phyloP scores from a whole-genome alignment of 1,284 basidiomycete genomes.

The Papiliotrema terrestris region DNA sequence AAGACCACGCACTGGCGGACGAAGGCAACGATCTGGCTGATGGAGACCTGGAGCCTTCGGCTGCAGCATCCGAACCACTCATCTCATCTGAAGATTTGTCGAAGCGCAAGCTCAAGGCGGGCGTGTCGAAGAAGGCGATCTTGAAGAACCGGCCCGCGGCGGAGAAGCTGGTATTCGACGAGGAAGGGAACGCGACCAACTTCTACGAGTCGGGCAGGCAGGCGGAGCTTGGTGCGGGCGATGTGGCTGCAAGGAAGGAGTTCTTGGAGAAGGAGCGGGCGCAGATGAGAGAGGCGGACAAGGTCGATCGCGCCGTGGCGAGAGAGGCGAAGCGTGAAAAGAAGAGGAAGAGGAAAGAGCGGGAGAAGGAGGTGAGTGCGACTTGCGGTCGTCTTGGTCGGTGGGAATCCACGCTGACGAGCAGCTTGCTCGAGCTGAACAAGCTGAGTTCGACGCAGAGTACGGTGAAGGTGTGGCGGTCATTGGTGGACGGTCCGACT shows the following conservation, averaged over 20 bases:
- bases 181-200: constrained; percentile 72
- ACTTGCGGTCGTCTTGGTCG: neutral
- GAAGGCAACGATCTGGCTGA: constrained; percentile 25
- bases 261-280: constrained; percentile 71
- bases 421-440: neutral
- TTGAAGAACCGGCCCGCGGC: constrained; percentile 61
- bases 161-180: constrained; percentile 74
- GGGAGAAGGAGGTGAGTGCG: constrained; percentile 61
- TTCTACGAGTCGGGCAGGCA: constrained; percentile 71
- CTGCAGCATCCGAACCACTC: constrained; percentile 18
- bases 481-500: constrained; percentile 17
- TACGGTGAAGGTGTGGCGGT: constrained; percentile 17
- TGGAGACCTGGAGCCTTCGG: constrained; percentile 50
- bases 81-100: constrained; percentile 51
- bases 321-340: constrained; percentile 83
- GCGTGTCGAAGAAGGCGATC: constrained; percentile 71
- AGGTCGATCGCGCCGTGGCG: constrained; percentile 74
- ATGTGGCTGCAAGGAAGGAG: constrained; percentile 61
- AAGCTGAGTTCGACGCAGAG: constrained; percentile 9
- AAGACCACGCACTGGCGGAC: constrained; percentile 64
- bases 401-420: neutral
- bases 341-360: constrained; percentile 78
- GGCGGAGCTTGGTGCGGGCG: constrained; percentile 63
- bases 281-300: constrained; percentile 68
- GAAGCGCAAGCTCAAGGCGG: constrained; percentile 66